Conservation (phyloP, 2,329 filamentous ascomycete species). For the Rachicladosporium sp. region DNA sequence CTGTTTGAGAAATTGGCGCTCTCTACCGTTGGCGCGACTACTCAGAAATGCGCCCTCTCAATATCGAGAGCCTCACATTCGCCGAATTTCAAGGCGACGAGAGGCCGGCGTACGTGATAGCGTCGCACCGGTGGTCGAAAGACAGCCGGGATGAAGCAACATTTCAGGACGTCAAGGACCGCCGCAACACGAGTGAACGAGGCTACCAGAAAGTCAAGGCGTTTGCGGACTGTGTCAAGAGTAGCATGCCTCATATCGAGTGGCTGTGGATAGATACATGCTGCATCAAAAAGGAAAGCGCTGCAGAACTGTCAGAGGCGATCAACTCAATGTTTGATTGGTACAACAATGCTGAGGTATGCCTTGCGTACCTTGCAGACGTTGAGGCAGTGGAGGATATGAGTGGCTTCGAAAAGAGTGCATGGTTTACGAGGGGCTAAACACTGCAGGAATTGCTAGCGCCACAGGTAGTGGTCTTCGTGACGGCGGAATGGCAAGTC, state of each 20-base stretch:
- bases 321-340: slow-evolving; percentile 15
- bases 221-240: slow-evolving; percentile 1
- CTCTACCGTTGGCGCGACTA: no score
- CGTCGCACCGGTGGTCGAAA: slow-evolving; percentile 14
- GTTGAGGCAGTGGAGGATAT: slow-evolving; percentile 1
- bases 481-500: slow-evolving; percentile 10
- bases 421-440: slow-evolving; percentile 14
- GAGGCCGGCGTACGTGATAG: slow-evolving; percentile 13
- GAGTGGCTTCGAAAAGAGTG: slow-evolving; percentile 1
- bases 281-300: slow-evolving; percentile 13
- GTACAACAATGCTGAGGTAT: slow-evolving; percentile 9
- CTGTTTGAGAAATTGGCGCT: no score
- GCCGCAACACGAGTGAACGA: no score
- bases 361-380: slow-evolving; percentile 11
- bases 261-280: slow-evolving; percentile 14
- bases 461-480: slow-evolving; percentile 8
- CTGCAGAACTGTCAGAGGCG: slow-evolving; percentile 11
- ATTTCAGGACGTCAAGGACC: slow-evolving; percentile 9
- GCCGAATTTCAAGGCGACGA: slow-evolving; percentile 11
- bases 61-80: slow-evolving; percentile 3
- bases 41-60: slow-evolving; percentile 9
- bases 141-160: slow-evolving; percentile 9
- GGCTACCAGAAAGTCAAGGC: no score
- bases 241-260: not conserved
- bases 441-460: slow-evolving; percentile 17